Evolutionary conservation across 1,284 basidiomycete genomes (phyloP), one percentile per base, ranked within the genome.

Genomic region (Ustilago curta): DNA sequence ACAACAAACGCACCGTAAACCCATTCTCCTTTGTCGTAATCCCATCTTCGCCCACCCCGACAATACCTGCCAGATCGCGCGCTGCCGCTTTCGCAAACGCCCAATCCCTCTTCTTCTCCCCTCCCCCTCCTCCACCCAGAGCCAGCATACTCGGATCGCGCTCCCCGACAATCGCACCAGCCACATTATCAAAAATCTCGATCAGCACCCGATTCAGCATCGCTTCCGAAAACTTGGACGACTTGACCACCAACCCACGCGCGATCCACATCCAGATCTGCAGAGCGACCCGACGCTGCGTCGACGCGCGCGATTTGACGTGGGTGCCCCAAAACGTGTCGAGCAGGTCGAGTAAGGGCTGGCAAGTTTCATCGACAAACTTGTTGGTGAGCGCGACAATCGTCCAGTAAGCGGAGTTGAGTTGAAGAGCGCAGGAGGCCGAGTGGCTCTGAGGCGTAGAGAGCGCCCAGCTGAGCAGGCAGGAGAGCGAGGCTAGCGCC

Each of bases 1-100:
- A 90, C 19, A 84, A 57, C 40, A 81, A 44, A 32, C 79, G 66
- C 40, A 82, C 61, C 11, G 61, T 70, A 47, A 76, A 77, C 11
- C 79, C 80, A 45, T 81, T 81, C 42, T 77, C 76, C 35, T 76
- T 79, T 7, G 59, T 63, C 18, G 70, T 45, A 2, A 79, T 59
- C 4, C 76, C 72, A 35, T 79, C 79, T 14, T 82, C 79, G 3
- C 55, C 27, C 3, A 56, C 60, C 5, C 77, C 73, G 0, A 82
- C 70, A 31, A 77, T 69, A 16, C 55, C 27, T 9, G 48, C 47
- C 35, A 64, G 42, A 58, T 71, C 59, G 47, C 69, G 47, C 3
- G 66, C 76, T 21, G 63, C 67, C 1, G 49, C 37, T 19, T 51
- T 35, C 14, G 52, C 75, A 43, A 63, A 75, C 25, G 56, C 60